These are phyloP conservation scores for Xylaria castorea DNA, from an alignment of 495 filamentous ascomycete species.

Conservation along the genomic window DNA sequence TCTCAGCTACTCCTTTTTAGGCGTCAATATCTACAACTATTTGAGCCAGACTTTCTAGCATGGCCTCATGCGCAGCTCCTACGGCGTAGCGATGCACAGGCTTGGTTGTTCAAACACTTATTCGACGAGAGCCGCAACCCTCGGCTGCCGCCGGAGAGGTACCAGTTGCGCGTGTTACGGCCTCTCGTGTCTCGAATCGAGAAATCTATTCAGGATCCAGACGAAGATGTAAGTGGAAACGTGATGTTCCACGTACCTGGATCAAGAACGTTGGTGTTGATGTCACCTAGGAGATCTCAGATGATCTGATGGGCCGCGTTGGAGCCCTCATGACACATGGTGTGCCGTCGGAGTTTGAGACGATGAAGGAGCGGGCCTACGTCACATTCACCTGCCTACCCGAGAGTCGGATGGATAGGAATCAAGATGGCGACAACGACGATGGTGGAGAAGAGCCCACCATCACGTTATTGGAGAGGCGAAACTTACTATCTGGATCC, in stretches of 20 bases:
- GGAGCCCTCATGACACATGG: conserved; percentile 59
- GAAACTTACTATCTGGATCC: conserved; percentile 69
- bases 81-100: conserved; percentile 61
- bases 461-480: conserved; percentile 68
- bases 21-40: conserved; percentile 72
- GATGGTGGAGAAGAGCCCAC: conserved; percentile 28
- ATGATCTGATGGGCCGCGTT: conserved; percentile 66
- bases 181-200: conserved; percentile 66
- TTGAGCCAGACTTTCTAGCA: conserved; percentile 55
- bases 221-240: conserved; percentile 72
- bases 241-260: background rate
- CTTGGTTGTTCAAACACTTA: conserved; percentile 63
- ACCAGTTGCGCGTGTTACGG: conserved; percentile 72
- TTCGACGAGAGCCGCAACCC: conserved; percentile 59
- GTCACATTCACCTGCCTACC: conserved; percentile 68
- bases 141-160: conserved; percentile 65
- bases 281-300: conserved; percentile 65
- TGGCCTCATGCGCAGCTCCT: conserved; percentile 63
- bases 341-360: conserved; percentile 59
- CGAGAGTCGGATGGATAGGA: background rate
- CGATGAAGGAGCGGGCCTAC: conserved; percentile 68
- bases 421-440: conserved; percentile 22
- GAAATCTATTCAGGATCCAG: conserved; percentile 64
- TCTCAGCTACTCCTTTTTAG: conserved; percentile 52
- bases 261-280: background rate